Evolutionary conservation across 129 eudicot genomes (phyloP), one percentile per base, ranked within the genome.

Genomic region (Lactuca saligna): DNA sequence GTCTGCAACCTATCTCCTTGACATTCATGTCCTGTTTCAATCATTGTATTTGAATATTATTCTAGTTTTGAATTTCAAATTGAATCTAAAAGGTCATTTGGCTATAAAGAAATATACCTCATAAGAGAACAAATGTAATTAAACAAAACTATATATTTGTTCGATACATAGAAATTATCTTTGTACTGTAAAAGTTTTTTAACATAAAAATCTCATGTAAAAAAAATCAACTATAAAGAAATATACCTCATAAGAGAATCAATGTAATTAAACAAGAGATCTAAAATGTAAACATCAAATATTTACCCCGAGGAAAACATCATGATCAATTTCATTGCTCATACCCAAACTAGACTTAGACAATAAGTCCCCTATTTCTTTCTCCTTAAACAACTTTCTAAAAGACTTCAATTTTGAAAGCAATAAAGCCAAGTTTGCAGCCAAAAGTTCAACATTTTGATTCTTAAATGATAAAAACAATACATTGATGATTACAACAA

Each of bases 391-490:
- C 61, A 69, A 60, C 32, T 76, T 85, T 55, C 32, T 77, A 54
- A 84, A 75, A 46, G 82, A 91, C 80, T 76, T 86, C 29, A 86
- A 37, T 64, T 82, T 87, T 3, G 80, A 87, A 83, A 92, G 78
- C 53, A 92, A 51, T 39, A 85, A 65, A 29, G 96, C 90, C 81
- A 92, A 79, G 79, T 89, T 90, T 41, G 68, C 64, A 41, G 85
- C 60, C 4, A 78, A 81, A 61, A 92, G 78, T 55, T 68, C 76
- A 12, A 95, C 98, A 77, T 79, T 73, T 75, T 82, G 75, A 46
- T 79, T 83, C 81, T 80, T 83, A 9, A 71, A 33, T 3, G 85
- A 31, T 10, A 75, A 62, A 72, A 85, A 92, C 98, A 89, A 82
- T 72, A 71, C 13, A 73, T 12, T 60, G 62, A 25, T 25, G 29